Base-by-base conservation (phyloP, 371 early-diverging fungal genomes). In the Mortierella sp. region DNA sequence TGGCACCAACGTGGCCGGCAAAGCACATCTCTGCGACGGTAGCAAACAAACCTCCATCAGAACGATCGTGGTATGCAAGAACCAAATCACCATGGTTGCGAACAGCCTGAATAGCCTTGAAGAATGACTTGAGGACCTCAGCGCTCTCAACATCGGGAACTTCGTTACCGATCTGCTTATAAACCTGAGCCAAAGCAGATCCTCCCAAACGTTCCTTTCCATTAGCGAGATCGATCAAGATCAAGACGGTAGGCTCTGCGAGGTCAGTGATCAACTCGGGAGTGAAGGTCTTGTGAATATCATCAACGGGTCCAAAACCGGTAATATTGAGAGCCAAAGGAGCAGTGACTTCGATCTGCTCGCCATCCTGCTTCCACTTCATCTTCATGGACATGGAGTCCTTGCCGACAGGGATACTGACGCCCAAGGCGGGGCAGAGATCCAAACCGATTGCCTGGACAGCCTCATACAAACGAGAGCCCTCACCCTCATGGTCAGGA, bases 381-480 rank as follows among this genome's bases (percentile, higher is more conserved):
- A 97, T 94, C 89, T 96, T 95, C 99, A 98, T 98, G 38, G 96
- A 96, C 97, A 98, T 96, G 19, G 98, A 97, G 86, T 98, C 99
- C 88, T 98, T 98, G 74, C 99, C 99, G 22, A 98, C 99, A 6
- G 98, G 99, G 72, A 98, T 94, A 58, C 95, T 92, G 80, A 98
- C 90, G 41, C 96, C 97, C 21, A 98, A 89, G 43, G 87, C 87
- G 41, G 96, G 97, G 84, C 99, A 98, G 58, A 98, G 87, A 58
- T 95, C 97, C 81, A 97, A 84, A 67, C 98, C 97, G 67, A 98
- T 88, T 28, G 98, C 97, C 71, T 94, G 86, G 6, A 97, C 99
- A 41, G 97, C 99, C 62, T 92, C 94, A 76, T 98, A 98, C 43
- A 98, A 85, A 62, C 93, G 92, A 43, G 96, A 89, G 38, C 98